Percentiles rank a stretch among this genome's conserved stretches.
These are phyloP conservation scores for Andrographis paniculata DNA, from an alignment of 305 asterid genomes.

Conservation along the genomic window DNA sequence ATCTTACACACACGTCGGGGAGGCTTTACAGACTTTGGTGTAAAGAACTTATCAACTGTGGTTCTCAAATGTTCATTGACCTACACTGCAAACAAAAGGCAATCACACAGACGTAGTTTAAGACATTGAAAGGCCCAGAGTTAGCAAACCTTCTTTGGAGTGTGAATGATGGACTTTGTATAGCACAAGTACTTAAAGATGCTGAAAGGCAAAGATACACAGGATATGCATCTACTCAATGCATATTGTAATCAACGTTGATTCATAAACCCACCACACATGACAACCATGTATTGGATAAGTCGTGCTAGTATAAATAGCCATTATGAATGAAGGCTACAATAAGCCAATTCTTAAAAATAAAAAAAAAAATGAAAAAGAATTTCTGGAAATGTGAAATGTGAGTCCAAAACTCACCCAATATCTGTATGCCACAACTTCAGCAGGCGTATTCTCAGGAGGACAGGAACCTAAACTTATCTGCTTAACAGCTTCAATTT, in stretches of 20 bases:
- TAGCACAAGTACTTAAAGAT: not conserved
- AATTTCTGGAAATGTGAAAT: too few relatives aligned
- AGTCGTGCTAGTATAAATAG: not conserved
- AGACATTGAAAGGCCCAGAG: not conserved
- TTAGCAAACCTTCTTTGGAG: not conserved
- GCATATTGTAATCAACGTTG: not conserved
- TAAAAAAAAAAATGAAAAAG: too few relatives aligned
- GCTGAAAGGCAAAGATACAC: not conserved
- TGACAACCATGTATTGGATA: constrained; percentile 1
- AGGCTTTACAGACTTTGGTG: not conserved
- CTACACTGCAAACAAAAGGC: too few relatives aligned
- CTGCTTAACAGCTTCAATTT: constrained; percentile 97
- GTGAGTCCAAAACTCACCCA: constrained; percentile 44
- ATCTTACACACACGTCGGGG: not conserved
- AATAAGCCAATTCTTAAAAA: not conserved
- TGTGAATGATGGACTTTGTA: not conserved
- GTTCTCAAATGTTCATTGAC: not conserved
- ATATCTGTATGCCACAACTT: constrained; percentile 76
- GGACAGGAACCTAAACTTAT: constrained; percentile 82
- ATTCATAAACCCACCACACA: not conserved
- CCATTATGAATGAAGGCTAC: not conserved
- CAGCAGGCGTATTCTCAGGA: constrained; percentile 72
- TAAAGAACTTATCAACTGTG: not conserved
- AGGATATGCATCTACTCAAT: not conserved
- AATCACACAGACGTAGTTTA: not conserved